Base-by-base conservation (phyloP, 495 filamentous ascomycete genomes). In the Cercophora newfieldiana region DNA sequence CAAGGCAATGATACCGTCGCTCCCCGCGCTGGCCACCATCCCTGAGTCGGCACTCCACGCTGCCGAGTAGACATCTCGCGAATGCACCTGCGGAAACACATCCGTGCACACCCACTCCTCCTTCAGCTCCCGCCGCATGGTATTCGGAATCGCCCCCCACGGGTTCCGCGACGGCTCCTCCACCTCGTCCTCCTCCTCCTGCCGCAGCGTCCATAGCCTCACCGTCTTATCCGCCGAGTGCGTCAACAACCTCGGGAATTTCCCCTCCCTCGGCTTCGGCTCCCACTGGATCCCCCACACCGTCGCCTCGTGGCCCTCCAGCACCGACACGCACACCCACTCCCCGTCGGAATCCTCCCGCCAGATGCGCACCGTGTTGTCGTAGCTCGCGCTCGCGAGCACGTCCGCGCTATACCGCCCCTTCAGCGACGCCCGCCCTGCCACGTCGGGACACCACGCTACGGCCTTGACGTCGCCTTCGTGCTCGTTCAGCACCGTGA, bases 391-490 rank as follows among this genome's bases (percentile, higher is more conserved):
- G 69, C 89, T 92, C 6, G 92, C 95, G 19, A 99, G 80, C 59
- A 93, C 82, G 65, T 94, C 88, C 37, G 71, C 73, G 50, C 77
- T 74, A 56, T 79, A 81, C 26, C 56, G 19, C 19, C 66, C 24
- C 12, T 21, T 44, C 1, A 50, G 72, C 0, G 78, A 80, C 16
- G 28, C 44, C 18, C 73, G 68, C 3, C 75, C 69, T 5, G 74
- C 74, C 21, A 77, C 69, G 33, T 86, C 84, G 2, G 93, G 91
- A 73, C 95, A 91, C 95, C 95, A 99, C 0, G 87, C 83, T 4
- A 99, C 92, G 62, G 87, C 91, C 74, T 99, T 99, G 44, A 99
- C 94, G 74, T 99, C 95, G 16, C 90, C 94, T 28, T 90, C 90
- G 72, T 99, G 95, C 77, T 98, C 95, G 76, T 89, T 90, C 76